Evolutionary conservation across 2,329 filamentous ascomycete genomes (phyloP).

Genomic region (Cercospora sojina): DNA sequence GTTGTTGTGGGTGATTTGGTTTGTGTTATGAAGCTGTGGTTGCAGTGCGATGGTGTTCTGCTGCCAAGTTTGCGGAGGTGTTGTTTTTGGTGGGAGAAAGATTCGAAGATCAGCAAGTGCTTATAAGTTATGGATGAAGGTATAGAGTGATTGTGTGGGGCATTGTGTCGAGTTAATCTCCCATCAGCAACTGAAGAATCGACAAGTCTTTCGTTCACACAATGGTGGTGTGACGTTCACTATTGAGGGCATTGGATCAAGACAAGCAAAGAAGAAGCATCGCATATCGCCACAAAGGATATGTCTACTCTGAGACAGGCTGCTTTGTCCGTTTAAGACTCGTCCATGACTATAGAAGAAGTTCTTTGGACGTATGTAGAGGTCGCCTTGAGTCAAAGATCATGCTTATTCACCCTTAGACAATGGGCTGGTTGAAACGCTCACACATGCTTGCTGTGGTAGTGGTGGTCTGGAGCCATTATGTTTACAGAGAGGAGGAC

Average conservation of each 20-base stretch:
- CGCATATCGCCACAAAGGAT: neutral
- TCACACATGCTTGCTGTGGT: neutral
- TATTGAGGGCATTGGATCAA: neutral
- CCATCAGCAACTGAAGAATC: neutral
- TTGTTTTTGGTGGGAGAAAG: neutral
- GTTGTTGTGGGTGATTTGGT: neutral
- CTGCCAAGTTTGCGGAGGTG: neutral
- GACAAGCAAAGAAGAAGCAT: neutral
- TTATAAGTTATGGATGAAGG: neutral
- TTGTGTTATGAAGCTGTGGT: neutral
- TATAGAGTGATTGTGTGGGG: neutral
- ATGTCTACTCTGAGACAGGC: neutral
- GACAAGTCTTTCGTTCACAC: neutral
- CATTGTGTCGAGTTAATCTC: neutral
- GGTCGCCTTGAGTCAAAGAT: neutral
- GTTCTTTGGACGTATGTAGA: neutral
- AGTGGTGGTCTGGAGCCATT: too few relatives aligned
- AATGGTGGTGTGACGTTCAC: neutral
- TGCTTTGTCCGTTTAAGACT: neutral
- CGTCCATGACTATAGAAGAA: neutral
- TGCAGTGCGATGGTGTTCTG: neutral
- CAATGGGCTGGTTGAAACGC: neutral
- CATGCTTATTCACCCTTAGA: neutral
- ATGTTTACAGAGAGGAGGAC: too few relatives aligned
- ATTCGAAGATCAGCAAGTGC: neutral